These are phyloP conservation scores for Lepidium campestre DNA, from an alignment of 441 rosid genomes.

Conservation along the genomic window DNA sequence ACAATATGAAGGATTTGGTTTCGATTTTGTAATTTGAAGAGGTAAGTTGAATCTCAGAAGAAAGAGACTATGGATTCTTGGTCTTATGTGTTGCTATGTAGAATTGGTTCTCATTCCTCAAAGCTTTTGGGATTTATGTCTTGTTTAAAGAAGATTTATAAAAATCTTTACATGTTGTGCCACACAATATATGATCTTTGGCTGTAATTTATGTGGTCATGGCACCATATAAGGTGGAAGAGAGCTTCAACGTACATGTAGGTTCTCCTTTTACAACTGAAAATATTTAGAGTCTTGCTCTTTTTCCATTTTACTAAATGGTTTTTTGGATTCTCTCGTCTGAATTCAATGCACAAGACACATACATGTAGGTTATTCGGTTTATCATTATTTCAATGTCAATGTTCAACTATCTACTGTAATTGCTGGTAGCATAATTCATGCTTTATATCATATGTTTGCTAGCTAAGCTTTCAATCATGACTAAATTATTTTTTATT, in stretches of 20 bases:
- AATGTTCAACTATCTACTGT: constrained; percentile 92
- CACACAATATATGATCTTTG: constrained; percentile 48
- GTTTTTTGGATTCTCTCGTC: neutral
- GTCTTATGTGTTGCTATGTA: neutral
- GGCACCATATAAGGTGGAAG: constrained; percentile 90
- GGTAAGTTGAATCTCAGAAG: neutral
- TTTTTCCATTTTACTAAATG: neutral
- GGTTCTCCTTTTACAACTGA: neutral
- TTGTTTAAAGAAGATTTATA: neutral
- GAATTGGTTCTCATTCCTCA: neutral
- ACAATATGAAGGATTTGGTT: neutral
- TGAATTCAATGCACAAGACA: constrained; percentile 86
- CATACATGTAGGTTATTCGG: constrained; percentile 80
- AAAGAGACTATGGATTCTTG: neutral
- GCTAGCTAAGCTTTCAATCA: constrained; percentile 17
- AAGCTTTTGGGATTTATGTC: neutral
- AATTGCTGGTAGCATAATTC: constrained; percentile 85
- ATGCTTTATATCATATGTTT: constrained; percentile 21
- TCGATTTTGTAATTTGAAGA: neutral
- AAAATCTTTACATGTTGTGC: neutral
- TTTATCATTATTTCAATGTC: constrained; percentile 91
- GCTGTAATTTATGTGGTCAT: constrained; percentile 77
- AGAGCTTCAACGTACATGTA: constrained; percentile 95
- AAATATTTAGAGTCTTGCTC: neutral
- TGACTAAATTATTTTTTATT: neutral